Evolutionary conservation across 768 basidiomycete genomes (phyloP).

Genomic region (Suillus cothurnatus): DNA sequence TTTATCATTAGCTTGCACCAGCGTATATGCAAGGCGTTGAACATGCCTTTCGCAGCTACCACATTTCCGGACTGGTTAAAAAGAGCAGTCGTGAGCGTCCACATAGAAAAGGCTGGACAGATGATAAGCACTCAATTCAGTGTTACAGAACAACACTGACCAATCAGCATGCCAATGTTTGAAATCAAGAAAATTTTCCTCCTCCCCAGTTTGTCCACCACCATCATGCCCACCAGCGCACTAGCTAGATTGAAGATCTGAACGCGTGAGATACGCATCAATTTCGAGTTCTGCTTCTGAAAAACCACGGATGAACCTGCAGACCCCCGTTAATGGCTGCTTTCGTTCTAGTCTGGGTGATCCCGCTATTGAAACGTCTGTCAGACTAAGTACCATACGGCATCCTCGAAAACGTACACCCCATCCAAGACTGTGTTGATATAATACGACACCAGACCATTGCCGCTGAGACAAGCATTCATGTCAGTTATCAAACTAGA

Average conservation of each 20-base stretch:
- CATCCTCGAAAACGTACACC: slow-evolving; percentile 29
- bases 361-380: slow-evolving; percentile 35
- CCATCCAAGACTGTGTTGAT: slow-evolving; percentile 67
- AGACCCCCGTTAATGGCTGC: slow-evolving; percentile 64
- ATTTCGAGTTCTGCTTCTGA: neutral
- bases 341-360: slow-evolving; percentile 53
- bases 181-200: slow-evolving; percentile 69
- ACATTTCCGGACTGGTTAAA: slow-evolving; percentile 30
- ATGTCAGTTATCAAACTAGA: neutral
- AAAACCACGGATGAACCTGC: slow-evolving; percentile 40
- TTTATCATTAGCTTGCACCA: neutral
- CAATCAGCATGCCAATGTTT: slow-evolving; percentile 57
- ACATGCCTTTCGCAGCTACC: slow-evolving; percentile 33
- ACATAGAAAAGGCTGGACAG: slow-evolving; percentile 53
- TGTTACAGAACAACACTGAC: slow-evolving; percentile 34
- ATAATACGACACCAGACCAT: slow-evolving; percentile 74
- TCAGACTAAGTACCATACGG: neutral
- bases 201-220: slow-evolving; percentile 70
- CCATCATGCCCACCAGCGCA: slow-evolving; percentile 60
- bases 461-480: slow-evolving; percentile 45
- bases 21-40: neutral
- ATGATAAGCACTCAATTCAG: neutral
- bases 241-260: slow-evolving; percentile 66
- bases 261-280: neutral
- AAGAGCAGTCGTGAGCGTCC: slow-evolving; percentile 54